Percentiles rank a stretch among this genome's conserved stretches.
phyloP scores from a whole-genome alignment of 78 protist genomes.

The Chrysochromulina parva region DNA sequence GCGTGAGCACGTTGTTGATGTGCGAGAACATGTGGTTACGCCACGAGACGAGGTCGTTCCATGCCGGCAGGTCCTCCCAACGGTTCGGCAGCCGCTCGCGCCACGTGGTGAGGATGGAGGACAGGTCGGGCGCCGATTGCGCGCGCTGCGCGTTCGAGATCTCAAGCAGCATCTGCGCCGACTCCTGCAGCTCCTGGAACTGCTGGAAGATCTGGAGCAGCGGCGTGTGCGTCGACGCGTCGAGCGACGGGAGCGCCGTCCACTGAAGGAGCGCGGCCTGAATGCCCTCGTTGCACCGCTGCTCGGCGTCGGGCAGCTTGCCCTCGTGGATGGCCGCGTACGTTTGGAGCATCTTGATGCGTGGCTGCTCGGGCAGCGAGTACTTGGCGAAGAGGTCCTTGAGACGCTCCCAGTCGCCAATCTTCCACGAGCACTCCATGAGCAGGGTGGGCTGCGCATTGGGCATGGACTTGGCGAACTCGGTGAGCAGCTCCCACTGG shows the following conservation, averaged over 20 bases:
- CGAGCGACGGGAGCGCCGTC: constrained; percentile 28
- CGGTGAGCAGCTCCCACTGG: constrained; percentile 78
- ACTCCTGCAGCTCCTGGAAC: constrained; percentile 64
- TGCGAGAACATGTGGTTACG: constrained; percentile 54
- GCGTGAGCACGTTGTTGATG: constrained; percentile 5
- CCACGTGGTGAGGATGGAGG: constrained; percentile 63
- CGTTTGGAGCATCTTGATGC: constrained; percentile 32
- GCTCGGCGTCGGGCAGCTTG: constrained; percentile 36
- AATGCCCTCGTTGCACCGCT: constrained; percentile 40
- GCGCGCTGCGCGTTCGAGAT: constrained; percentile 8
- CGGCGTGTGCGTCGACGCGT: constrained; percentile 26
- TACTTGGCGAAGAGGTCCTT: background rate
- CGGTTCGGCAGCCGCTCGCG: constrained; percentile 62
- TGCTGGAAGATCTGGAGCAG: constrained; percentile 56
- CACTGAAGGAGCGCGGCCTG: constrained; percentile 44
- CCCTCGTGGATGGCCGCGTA: constrained; percentile 46
- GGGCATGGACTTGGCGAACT: constrained; percentile 40
- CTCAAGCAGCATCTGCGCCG: constrained; percentile 35
- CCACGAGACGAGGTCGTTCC: constrained; percentile 59
- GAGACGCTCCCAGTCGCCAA: constrained; percentile 43
- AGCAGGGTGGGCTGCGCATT: constrained; percentile 36
- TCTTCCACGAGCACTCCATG: constrained; percentile 72
- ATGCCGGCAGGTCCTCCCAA: constrained; percentile 56
- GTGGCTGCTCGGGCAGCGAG: background rate
- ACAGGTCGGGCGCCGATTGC: constrained; percentile 51